phyloP scores from a whole-genome alignment of 2,329 filamentous ascomycete genomes.

The Mariannaea elegans region DNA sequence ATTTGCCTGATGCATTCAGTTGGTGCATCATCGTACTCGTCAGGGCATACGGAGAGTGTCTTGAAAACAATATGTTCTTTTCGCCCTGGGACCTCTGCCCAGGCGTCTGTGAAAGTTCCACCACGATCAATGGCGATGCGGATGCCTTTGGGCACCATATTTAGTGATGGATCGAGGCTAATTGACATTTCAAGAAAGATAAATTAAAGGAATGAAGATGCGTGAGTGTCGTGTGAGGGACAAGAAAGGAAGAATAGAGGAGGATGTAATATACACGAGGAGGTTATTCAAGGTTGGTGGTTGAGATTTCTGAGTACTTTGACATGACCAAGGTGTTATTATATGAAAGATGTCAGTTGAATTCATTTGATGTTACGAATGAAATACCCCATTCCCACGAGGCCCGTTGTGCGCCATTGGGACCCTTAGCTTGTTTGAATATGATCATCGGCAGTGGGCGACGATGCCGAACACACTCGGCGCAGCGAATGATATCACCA shows the following conservation, averaged over 20 bases:
- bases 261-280: no score
- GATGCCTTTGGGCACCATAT: slow-evolving; percentile 36
- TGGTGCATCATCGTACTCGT: slow-evolving; percentile 77
- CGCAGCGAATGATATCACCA: not conserved
- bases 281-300: not conserved
- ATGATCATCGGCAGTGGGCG: not conserved
- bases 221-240: not conserved
- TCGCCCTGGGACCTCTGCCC: slow-evolving; percentile 33
- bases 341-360: not conserved
- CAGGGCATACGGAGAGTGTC: slow-evolving; percentile 65
- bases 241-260: not conserved
- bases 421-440: no score
- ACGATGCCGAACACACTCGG: not conserved
- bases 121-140: slow-evolving; percentile 42
- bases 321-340: not conserved
- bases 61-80: slow-evolving; percentile 38
- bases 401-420: no score
- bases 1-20: slow-evolving; percentile 73
- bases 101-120: slow-evolving; percentile 41
- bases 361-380: not conserved
- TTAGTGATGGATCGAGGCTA: not conserved
- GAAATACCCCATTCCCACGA: no score
- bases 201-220: not conserved
- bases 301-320: no score
- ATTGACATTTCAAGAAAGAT: not conserved